Conservation (phyloP, 257 asterid species). For the Solanum virginianum region DNA sequence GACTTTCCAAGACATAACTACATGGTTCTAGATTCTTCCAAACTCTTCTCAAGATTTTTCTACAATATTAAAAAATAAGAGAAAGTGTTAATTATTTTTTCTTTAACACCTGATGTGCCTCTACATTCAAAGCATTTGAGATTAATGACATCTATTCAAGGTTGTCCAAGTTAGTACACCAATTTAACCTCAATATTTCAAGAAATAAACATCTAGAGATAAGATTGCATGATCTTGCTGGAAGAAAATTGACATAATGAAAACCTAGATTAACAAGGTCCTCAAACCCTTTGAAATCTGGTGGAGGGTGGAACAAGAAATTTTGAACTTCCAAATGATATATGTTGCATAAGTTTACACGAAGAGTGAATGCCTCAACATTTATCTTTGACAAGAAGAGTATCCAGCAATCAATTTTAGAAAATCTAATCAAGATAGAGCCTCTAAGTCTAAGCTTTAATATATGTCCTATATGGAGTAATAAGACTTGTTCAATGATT, state of each 20-base stretch:
- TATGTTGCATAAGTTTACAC: neutral
- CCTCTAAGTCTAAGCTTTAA: neutral
- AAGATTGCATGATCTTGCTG: too few species aligned
- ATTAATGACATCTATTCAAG: conserved; percentile 25
- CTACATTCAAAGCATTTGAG: conserved; percentile 31
- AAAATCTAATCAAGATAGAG: neutral
- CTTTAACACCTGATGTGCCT: conserved; percentile 10
- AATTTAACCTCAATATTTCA: conserved; percentile 15
- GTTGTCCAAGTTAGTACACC: conserved; percentile 31
- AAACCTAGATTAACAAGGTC: too few species aligned
- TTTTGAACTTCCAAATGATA: neutral
- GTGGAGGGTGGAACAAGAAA: conserved; percentile 25
- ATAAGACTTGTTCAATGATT: neutral
- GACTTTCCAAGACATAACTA: too few species aligned
- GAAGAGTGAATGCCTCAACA: neutral
- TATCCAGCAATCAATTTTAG: neutral
- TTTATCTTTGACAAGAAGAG: neutral
- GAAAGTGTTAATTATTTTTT: too few species aligned
- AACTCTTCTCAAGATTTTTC: too few species aligned
- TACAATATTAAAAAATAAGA: too few species aligned
- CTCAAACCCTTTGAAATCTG: too few species aligned
- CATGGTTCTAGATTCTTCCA: too few species aligned
- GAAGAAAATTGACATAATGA: too few species aligned
- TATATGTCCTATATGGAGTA: neutral
- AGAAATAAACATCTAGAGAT: too few species aligned